Base-by-base conservation (phyloP, 345 rosid species). In the Lepidium aucheri region DNA sequence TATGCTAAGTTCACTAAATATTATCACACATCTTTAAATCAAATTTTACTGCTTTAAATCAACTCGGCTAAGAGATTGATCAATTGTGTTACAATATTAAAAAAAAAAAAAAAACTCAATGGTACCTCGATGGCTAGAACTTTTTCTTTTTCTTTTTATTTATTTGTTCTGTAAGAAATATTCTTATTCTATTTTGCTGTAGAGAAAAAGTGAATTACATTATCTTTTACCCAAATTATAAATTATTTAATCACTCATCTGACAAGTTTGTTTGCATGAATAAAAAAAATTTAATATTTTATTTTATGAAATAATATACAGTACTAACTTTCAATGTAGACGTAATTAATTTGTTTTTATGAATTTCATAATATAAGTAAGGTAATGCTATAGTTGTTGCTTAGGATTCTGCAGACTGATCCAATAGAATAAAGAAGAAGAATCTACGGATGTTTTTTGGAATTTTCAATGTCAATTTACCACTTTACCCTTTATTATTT, bases 301-400 rank as follows among this genome's bases (percentile, higher is more conserved):
- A n/a, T n/a, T n/a, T n/a, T n/a, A n/a, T n/a, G n/a, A n/a, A n/a
- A n/a, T n/a, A n/a, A n/a, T n/a, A n/a, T n/a, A n/a, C n/a, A n/a
- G n/a, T n/a, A n/a, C n/a, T n/a, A n/a, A n/a, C n/a, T n/a, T n/a
- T n/a, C n/a, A n/a, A n/a, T n/a, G n/a, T n/a, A 12, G 11, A 38
- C 4, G 24, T 47, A n/a, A 2, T 34, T 69, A 32, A 13, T 58
- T 34, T 16, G 22, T 42, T 9, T 40, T 43, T 22, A 30, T 69
- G 67, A 52, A 43, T 50, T 65, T 50, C 41, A 57, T 65, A 43
- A 57, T 65, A 43, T 20, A 65, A 28, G 45, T 65, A 28, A 20
- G 77, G 67, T 66, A 51, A 51, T 73, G 72, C 52, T 8, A 53
- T 45, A 57, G 63, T 67, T 53, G 68, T 60, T 67, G 77, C 77